Conservation (phyloP, 495 filamentous ascomycete genomes). For the Penicillium goetzii region DNA sequence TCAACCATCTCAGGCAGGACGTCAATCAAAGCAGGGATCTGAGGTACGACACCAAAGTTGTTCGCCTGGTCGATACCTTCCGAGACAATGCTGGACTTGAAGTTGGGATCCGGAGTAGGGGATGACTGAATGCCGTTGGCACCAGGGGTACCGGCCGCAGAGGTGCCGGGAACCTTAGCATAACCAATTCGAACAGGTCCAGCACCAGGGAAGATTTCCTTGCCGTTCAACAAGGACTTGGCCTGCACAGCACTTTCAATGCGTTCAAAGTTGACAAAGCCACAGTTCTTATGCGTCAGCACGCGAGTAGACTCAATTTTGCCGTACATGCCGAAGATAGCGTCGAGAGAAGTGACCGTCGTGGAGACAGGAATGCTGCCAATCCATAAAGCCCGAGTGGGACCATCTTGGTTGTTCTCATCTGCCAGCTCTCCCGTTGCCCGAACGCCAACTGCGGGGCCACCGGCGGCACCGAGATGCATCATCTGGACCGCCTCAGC, state of each 20-base stretch:
- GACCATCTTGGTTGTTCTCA: constrained; percentile 81
- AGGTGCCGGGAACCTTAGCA: constrained; percentile 90
- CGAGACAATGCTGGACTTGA: constrained; percentile 34
- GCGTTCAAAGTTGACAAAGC: constrained; percentile 95
- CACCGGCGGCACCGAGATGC: constrained; percentile 68
- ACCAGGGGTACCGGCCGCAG: constrained; percentile 76
- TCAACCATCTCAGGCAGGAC: constrained; percentile 80
- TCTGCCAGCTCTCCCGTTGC: constrained; percentile 53
- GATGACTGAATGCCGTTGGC: constrained; percentile 84
- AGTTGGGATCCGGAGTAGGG: constrained; percentile 83
- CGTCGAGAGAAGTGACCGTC: constrained; percentile 87
- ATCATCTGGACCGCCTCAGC: constrained; percentile 78
- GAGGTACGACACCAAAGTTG: constrained; percentile 55
- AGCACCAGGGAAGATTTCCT: constrained; percentile 97
- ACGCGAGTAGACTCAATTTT: constrained; percentile 91
- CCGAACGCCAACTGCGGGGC: constrained; percentile 56
- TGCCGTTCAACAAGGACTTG: constrained; percentile 84
- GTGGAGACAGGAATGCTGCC: constrained; percentile 98
- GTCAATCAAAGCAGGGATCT: constrained; percentile 72
- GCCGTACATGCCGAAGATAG: constrained; percentile 90
- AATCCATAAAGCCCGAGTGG: constrained; percentile 93
- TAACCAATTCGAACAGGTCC: constrained; percentile 95
- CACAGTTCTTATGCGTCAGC: constrained; percentile 97
- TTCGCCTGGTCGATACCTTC: constrained; percentile 46
- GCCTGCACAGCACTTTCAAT: constrained; percentile 88